Evolutionary conservation across 2,329 filamentous ascomycete species (phyloP).

Genomic region (Fusarium succisae): DNA sequence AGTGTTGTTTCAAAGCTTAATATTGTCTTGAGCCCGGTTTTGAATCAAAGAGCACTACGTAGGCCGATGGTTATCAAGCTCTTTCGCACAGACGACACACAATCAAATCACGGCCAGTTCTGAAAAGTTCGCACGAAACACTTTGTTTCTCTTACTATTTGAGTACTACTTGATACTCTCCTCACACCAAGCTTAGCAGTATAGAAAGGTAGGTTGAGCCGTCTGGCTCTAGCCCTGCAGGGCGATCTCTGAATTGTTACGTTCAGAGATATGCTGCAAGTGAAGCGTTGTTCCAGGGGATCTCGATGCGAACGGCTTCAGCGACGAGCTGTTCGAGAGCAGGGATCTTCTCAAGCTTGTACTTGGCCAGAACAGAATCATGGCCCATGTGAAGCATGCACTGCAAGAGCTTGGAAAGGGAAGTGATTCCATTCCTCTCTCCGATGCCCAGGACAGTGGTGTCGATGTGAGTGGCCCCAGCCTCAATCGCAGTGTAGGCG

Average conservation of each 20-base stretch:
- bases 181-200: background rate
- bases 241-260: background rate
- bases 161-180: background rate
- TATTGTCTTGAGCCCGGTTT: too few relatives aligned
- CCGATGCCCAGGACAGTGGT: slow-evolving; percentile 73
- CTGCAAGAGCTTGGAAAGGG: slow-evolving; percentile 51
- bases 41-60: too few relatives aligned
- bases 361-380: slow-evolving; percentile 88
- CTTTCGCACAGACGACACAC: too few relatives aligned
- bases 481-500: slow-evolving; percentile 87
- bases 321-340: slow-evolving; percentile 87
- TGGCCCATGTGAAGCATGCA: slow-evolving; percentile 57
- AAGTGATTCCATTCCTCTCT: slow-evolving; percentile 73
- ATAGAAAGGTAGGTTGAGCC: background rate
- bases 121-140: too few relatives aligned
- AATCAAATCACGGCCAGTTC: too few relatives aligned
- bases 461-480: slow-evolving; percentile 84
- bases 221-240: background rate
- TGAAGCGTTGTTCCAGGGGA: slow-evolving; percentile 27
- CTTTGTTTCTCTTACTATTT: background rate
- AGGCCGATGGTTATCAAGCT: too few relatives aligned
- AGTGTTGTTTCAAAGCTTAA: too few relatives aligned
- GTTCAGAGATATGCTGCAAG: background rate
- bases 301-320: slow-evolving; percentile 57
- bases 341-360: slow-evolving; percentile 90